Evolutionary conservation across 2,329 filamentous ascomycete species (phyloP).

Genomic region (Venturiaceae sp.): DNA sequence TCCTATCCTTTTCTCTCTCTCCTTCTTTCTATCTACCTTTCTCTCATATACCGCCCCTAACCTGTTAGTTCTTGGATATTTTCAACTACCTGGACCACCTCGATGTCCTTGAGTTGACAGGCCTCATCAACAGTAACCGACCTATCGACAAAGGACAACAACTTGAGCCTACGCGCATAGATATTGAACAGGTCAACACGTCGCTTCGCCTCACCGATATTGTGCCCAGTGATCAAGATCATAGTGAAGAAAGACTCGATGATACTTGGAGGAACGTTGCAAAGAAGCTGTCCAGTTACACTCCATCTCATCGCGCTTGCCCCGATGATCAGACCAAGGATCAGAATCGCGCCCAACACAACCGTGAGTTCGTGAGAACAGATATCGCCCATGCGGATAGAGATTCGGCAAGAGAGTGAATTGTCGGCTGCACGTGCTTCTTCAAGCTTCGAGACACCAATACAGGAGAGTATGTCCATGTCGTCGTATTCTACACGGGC

Average conservation of each 20-base stretch:
- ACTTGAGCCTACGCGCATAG: not conserved
- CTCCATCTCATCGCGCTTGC: no score
- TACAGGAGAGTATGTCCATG: not conserved
- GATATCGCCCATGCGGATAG: not conserved
- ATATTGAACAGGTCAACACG: not conserved
- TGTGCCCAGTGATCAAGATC: not conserved
- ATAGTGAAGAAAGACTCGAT: no score
- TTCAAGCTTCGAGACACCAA: not conserved
- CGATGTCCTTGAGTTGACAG: not conserved
- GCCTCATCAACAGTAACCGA: not conserved
- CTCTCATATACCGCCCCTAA: not conserved
- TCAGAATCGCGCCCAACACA: no score
- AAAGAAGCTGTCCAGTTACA: no score
- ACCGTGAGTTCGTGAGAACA: not conserved
- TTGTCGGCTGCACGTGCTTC: not conserved
- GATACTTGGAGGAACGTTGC: no score
- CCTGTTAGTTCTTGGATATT: not conserved
- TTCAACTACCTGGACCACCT: not conserved
- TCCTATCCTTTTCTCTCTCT: no score
- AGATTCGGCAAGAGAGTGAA: not conserved
- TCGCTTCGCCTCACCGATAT: not conserved
- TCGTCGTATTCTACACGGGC: constrained; percentile 10
- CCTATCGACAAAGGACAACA: not conserved
- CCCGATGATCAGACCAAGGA: no score
- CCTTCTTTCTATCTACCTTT: not conserved